Base-by-base conservation (phyloP, 2,329 filamentous ascomycete genomes). In the Rutstroemia sp. region DNA sequence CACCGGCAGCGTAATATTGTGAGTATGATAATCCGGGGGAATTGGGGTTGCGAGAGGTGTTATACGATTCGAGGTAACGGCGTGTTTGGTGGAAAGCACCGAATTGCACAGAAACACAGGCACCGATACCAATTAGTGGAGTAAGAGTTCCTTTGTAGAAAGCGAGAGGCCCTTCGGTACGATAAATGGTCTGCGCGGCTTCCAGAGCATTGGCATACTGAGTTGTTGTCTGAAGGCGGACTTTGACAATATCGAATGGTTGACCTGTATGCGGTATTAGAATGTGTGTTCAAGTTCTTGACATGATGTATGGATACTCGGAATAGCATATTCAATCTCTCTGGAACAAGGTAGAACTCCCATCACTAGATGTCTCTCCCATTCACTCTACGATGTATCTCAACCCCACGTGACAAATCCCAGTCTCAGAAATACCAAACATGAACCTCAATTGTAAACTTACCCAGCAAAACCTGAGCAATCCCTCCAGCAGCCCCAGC, bases 101-200 rank as follows among this genome's bases (percentile, higher is more conserved):
- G 72, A 99, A 99, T 77, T 99, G 94, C 66, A 99, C 87, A n/a
- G 91, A 96, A 47, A 94, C 92, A 72, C 94, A 99, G 64, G 94
- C 94, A 65, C 94, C 94, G 69, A 99, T 97, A 64, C 94, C 94
- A 57, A 99, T 82, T 56, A 99, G 79, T 0, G 94, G 94, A 5
- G 94, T 97, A 56, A 99, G 78, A 0, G 94, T 97, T 67, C 94
- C 94, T 75, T 99, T 99, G 83, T 99, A 99, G 78, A 99, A 99
- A 57, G 94, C 94, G 12, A 88, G 75, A 2, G 91, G 79, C 1
- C 94, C 94, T 73, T 99, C 94, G 68, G 89, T 86, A 67, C 83
- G 84, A 74, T 89, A 89, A 75, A 99, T 97, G 61, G 87, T 83
- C 51, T 80, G 80, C 7, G 92, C 94, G 63, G 89, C 89, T 66